A percentile compares a stretch with the other conserved stretches of the same genome.
phyloP scores from a whole-genome alignment of 2,329 filamentous ascomycete genomes.

The Dactylellina sp. region DNA sequence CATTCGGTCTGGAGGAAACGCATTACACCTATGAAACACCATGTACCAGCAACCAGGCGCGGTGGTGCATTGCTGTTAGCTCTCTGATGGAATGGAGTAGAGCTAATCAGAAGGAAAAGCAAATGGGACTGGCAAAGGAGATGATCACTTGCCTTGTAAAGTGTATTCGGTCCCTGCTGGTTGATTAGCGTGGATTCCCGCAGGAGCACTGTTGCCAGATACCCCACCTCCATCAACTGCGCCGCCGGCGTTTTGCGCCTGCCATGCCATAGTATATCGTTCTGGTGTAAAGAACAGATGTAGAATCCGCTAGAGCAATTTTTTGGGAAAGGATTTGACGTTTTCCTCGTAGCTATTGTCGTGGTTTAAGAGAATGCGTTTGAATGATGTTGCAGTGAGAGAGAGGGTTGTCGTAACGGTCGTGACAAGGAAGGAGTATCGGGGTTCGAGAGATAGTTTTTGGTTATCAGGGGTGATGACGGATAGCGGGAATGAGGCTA shows the following conservation, averaged over 20 bases:
- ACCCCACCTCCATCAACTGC: slow-evolving; percentile 42
- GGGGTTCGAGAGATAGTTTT: slow-evolving; percentile 13
- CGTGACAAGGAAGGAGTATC: slow-evolving; percentile 31
- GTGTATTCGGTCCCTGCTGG: slow-evolving; percentile 77
- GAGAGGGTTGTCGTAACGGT: slow-evolving; percentile 37
- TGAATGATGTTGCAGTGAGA: slow-evolving; percentile 10
- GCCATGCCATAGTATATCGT: slow-evolving; percentile 73
- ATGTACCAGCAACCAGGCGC: slow-evolving; percentile 3
- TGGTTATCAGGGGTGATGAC: slow-evolving; percentile 1
- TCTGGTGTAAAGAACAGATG: slow-evolving; percentile 9
- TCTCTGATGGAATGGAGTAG: neutral
- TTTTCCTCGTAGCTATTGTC: slow-evolving; percentile 15
- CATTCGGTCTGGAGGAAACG: slow-evolving; percentile 99
- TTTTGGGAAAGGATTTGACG: slow-evolving; percentile 10
- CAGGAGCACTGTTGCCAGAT: slow-evolving; percentile 61
- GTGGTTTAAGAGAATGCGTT: slow-evolving; percentile 17
- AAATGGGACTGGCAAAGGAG: slow-evolving; percentile 10
- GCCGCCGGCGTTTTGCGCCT: slow-evolving; percentile 67
- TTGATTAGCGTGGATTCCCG: slow-evolving; percentile 62
- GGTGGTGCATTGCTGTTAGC: slow-evolving; percentile 2
- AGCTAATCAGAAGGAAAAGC: neutral
- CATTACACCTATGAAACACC: slow-evolving; percentile 80
- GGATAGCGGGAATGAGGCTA: slow-evolving; percentile 6
- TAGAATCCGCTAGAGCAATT: neutral
- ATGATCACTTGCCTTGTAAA: slow-evolving; percentile 70